Base-by-base conservation (phyloP, 208 protist species). In the Trypanosoma grayi region DNA sequence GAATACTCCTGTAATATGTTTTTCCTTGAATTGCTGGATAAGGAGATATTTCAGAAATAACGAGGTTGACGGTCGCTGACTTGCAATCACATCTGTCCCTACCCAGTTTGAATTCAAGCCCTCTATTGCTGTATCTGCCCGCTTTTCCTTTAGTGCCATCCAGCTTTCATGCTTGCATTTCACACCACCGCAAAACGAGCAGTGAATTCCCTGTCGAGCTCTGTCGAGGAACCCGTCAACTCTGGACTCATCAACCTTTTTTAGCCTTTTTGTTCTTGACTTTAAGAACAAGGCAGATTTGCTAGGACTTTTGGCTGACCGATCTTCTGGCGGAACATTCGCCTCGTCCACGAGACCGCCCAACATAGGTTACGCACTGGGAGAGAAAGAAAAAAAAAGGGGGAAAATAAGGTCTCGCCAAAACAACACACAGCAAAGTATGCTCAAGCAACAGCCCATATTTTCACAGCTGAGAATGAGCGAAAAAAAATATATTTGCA, bases 91-190 rank as follows among this genome's bases (percentile, higher is more conserved):
- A 60, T 88, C 73, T 18, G 77, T 34, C 28, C 85, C 83, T 3
- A 97, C 87, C 81, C 87, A 94, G 72, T 90, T 94, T 5, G 85
- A 89, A 73, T 93, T 83, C 36, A 97, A 73, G 0, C 90, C 92
- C 48, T 93, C 73, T 52, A 97, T 88, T 22, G 92, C 86, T 10
- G 74, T 80, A 22, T 76, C 67, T 11, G 20, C 9, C 25, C 70
- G 58, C 60, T 81, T 63, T 43, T 80, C 76, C 24, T 75, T 78
- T 69, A 88, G 74, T 1, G 76, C 51, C 50, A 90, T 76, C 84
- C 82, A 95, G 59, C 70, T 77, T 65, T 95, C 92, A 33, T 89
- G 80, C 41, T 84, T 84, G 60, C 85, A 97, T 34, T 85, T 85
- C 6, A 43, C 58, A 25, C 90, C 89, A 24, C 85, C 77, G 65